phyloP scores from a whole-genome alignment of 2,329 filamentous ascomycete species.

The Beauveria brongniartii region DNA sequence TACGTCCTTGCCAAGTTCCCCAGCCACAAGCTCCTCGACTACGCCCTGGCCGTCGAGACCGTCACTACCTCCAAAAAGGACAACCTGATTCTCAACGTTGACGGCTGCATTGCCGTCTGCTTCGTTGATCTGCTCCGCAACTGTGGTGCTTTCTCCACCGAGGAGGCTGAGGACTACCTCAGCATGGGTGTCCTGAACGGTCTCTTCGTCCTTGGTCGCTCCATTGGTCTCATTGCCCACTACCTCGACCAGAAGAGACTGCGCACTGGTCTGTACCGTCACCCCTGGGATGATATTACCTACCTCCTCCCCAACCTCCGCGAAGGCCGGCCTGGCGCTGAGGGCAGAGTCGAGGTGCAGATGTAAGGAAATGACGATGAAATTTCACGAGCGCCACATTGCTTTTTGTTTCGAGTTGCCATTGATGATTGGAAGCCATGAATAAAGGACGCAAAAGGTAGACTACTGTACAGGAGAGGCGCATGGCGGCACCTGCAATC shows the following conservation, averaged over 20 bases:
- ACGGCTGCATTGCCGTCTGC: slow-evolving; percentile 96
- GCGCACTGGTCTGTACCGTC: slow-evolving; percentile 95
- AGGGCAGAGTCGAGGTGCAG: slow-evolving; percentile 85
- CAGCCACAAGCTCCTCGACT: slow-evolving; percentile 96
- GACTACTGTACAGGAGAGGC: slow-evolving; percentile 8
- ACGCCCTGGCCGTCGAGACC: slow-evolving; percentile 93
- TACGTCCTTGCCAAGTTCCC: slow-evolving; percentile 98
- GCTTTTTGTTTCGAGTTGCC: slow-evolving; percentile 17
- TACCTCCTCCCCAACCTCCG: slow-evolving; percentile 80
- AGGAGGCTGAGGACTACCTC: slow-evolving; percentile 98
- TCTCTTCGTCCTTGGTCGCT: slow-evolving; percentile 94
- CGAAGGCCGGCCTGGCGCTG: slow-evolving; percentile 62
- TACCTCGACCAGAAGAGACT: slow-evolving; percentile 99
- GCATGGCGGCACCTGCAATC: not conserved
- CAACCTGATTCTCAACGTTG: slow-evolving; percentile 98
- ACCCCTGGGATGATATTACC: slow-evolving; percentile 98
- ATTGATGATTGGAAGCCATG: slow-evolving; percentile 7
- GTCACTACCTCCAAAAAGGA: slow-evolving; percentile 99
- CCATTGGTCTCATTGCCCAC: slow-evolving; percentile 98
- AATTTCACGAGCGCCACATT: slow-evolving; percentile 18
- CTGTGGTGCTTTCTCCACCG: slow-evolving; percentile 90
- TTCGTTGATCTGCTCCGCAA: slow-evolving; percentile 97
- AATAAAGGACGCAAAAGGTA: slow-evolving; percentile 5
- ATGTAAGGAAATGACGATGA: slow-evolving; percentile 40
- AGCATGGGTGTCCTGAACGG: slow-evolving; percentile 99